Evolutionary conservation across 2,329 filamentous ascomycete species (phyloP).

Genomic region (Aspergillus luchuensis): DNA sequence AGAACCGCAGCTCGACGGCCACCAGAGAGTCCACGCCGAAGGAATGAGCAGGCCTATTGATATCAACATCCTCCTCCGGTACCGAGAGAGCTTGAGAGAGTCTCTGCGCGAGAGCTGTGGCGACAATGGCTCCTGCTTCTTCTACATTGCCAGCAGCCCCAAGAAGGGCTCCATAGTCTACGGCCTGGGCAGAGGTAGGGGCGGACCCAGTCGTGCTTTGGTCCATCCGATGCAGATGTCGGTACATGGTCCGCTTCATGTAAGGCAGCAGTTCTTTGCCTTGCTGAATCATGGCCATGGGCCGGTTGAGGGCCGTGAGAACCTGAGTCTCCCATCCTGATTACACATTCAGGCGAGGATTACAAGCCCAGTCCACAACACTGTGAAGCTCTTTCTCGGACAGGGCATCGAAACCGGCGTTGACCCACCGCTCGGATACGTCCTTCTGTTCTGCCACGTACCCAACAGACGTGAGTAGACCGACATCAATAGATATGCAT

Average conservation of each 20-base stretch:
- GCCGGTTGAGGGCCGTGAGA: not conserved
- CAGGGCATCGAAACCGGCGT: not conserved
- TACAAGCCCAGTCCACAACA: not conserved
- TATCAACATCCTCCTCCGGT: not conserved
- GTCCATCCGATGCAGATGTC: not conserved
- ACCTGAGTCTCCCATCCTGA: not conserved
- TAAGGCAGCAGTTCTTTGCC: not conserved
- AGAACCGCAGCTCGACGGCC: slow-evolving; percentile 11
- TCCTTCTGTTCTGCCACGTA: slow-evolving; percentile 3
- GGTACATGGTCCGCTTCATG: not conserved
- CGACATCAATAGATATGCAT: slow-evolving; percentile 29
- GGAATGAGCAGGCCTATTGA: not conserved
- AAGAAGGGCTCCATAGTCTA: not conserved
- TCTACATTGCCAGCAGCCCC: not conserved
- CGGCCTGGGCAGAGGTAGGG: not conserved
- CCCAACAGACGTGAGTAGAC: not conserved
- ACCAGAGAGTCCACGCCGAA: slow-evolving; percentile 37
- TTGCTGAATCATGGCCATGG: not conserved
- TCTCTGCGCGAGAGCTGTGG: not conserved
- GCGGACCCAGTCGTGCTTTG: not conserved
- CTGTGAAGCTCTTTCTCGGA: not conserved
- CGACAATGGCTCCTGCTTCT: not conserved
- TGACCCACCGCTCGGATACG: not conserved
- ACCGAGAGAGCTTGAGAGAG: not conserved
- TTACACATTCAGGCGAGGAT: not conserved